These are phyloP conservation scores for Pichia sp. DNA, from an alignment of 1,139 yeast genomes.

Conservation along the genomic window DNA sequence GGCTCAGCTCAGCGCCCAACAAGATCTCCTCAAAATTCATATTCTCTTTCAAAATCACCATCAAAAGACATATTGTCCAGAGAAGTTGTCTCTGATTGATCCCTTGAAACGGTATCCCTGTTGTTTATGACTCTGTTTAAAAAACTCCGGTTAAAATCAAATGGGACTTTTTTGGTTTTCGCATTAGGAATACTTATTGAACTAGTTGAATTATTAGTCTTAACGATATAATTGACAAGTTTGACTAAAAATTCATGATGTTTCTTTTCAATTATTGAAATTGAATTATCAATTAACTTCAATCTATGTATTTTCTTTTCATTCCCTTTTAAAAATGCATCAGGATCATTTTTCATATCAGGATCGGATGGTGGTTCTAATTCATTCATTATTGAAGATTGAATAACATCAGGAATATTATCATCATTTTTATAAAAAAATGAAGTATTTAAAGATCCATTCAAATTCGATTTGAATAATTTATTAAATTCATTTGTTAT, in stretches of 20 bases:
- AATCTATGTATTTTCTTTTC: slow-evolving; percentile 5
- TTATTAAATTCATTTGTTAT: slow-evolving; percentile 19
- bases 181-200: no score
- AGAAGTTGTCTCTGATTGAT: slow-evolving; percentile 6
- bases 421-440: slow-evolving; percentile 10
- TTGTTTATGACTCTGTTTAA: no score
- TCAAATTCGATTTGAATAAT: slow-evolving; percentile 4
- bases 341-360: slow-evolving; percentile 9
- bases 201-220: background rate
- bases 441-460: background rate
- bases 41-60: slow-evolving; percentile 7
- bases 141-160: background rate
- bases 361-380: slow-evolving; percentile 18
- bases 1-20: no score
- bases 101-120: no score
- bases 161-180: background rate
- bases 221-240: background rate
- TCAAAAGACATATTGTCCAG: slow-evolving; percentile 9
- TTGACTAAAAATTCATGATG: background rate
- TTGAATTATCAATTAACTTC: background rate
- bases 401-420: slow-evolving; percentile 24
- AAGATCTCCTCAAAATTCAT: no score
- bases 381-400: slow-evolving; percentile 22
- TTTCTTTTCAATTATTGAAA: background rate
- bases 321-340: background rate